Base-by-base conservation (phyloP, 2,329 filamentous ascomycete genomes). In the Calonectria montana region DNA sequence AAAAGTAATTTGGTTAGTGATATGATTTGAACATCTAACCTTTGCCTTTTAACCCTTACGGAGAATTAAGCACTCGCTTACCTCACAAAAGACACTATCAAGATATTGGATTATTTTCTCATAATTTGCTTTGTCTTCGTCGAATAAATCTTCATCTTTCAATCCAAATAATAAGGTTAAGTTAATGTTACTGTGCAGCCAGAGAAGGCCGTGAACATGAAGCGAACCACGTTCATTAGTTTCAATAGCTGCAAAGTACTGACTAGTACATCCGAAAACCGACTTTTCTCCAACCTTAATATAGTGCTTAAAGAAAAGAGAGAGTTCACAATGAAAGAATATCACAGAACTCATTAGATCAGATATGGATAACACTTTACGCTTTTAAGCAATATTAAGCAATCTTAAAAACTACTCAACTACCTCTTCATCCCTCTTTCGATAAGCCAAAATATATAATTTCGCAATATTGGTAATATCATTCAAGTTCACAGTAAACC, bases 401-500 rank as follows among this genome's bases (percentile, higher is more conserved):
- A 43, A 37, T 43, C 43, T 53, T 31, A 68, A 31, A 31, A 50
- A 53, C 53, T 18, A 25, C 31, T 59, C 39, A 35, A 45, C 35
- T 23, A 5, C 37, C 27, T 45, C 37, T 18, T 57, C 45, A 31
- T 67, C 25, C 21, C 59, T 27, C 21, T 67, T 59, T 45, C 18
- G 12, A 8, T 69, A 69, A 55, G 45, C 57, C 18, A 37, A 31
- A 25, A 69, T 59, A 37, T 3, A 25, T 37, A 64, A 21, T n/a
- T 67, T 61, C 16, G 47, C 39, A n/a, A 53, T 25, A 50, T 61
- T 61, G 18, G 29, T 61, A 21, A 67, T 70, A 31, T 73, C 48
- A 55, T 67, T 70, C n/a, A n/a, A n/a, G n/a, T n/a, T 37, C 12
- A 37, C 12, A 37, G 2, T 37, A 37, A 37, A 37, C 2, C 2